These are phyloP conservation scores for Parachaetomium inaequale DNA, from an alignment of 495 filamentous ascomycete genomes.

Conservation along the genomic window DNA sequence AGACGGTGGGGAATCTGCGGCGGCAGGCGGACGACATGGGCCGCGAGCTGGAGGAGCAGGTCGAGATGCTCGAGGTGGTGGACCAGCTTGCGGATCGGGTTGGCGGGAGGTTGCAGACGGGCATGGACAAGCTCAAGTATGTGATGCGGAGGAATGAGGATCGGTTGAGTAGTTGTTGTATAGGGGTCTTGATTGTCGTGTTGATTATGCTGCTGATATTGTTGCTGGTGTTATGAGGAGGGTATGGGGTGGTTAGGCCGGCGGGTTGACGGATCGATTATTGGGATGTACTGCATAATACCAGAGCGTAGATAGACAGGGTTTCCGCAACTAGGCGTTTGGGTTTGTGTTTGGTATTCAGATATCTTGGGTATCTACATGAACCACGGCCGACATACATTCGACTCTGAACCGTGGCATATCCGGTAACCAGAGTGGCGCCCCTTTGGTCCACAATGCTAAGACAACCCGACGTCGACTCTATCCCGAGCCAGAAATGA, in stretches of 20 bases:
- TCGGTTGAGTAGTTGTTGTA: constrained; percentile 86
- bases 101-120: constrained; percentile 76
- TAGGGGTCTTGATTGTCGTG: constrained; percentile 77
- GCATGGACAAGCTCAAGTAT: constrained; percentile 77
- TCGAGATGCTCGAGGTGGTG: constrained; percentile 71
- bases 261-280: background rate
- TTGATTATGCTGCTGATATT: constrained; percentile 81
- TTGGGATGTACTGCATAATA: constrained; percentile 12
- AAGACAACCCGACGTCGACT: background rate
- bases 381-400: background rate
- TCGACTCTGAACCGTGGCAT: background rate
- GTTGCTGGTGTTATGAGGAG: constrained; percentile 48
- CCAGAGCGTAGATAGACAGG: constrained; percentile 8
- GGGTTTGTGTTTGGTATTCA: constrained; percentile 3
- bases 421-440: background rate
- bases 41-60: constrained; percentile 90
- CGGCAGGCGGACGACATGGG: constrained; percentile 94
- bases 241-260: background rate
- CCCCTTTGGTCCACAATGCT: background rate
- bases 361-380: constrained; percentile 18
- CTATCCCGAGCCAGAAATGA: background rate
- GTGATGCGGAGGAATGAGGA: constrained; percentile 93
- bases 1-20: constrained; percentile 84
- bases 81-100: constrained; percentile 82
- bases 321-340: constrained; percentile 6